phyloP scores from a whole-genome alignment of 1,284 basidiomycete species.

The Ceratobasidium sp. region DNA sequence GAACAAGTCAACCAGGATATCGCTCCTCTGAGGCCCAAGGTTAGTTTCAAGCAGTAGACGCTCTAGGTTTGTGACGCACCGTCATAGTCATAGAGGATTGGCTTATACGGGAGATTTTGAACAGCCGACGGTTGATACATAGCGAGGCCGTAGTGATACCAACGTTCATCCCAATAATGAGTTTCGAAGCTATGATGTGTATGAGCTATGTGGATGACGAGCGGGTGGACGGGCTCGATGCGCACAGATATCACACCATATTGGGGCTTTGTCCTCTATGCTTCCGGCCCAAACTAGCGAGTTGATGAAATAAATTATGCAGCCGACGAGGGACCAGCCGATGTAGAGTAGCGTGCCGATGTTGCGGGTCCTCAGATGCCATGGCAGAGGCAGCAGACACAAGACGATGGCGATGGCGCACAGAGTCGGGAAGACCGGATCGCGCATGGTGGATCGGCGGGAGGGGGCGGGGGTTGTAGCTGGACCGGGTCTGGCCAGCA shows the following conservation, averaged over 20 bases:
- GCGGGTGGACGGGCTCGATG: no score
- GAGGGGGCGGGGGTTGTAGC: not conserved
- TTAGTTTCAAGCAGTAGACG: not conserved
- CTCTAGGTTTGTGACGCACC: conserved; percentile 35
- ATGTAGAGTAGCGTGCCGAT: conserved; percentile 71
- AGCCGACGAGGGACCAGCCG: conserved; percentile 64
- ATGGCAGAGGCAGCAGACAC: conserved; percentile 61
- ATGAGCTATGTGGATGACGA: no score
- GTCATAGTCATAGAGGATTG: conserved; percentile 47
- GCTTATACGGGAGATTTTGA: conserved; percentile 52
- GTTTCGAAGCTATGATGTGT: conserved; percentile 43
- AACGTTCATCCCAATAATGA: conserved; percentile 51
- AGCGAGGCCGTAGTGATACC: conserved; percentile 57
- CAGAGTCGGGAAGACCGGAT: conserved; percentile 47
- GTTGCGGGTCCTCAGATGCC: conserved; percentile 69
- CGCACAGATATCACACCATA: conserved; percentile 68
- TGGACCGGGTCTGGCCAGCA: not conserved
- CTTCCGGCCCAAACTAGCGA: conserved; percentile 72
- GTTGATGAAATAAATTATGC: conserved; percentile 67
- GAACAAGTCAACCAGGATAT: conserved; percentile 54
- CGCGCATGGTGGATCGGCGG: not conserved
- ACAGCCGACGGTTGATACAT: conserved; percentile 60
- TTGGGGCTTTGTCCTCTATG: conserved; percentile 59
- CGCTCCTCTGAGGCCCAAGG: not conserved
- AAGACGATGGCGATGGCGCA: conserved; percentile 60